These are phyloP conservation scores for Boletus insuetus DNA, from an alignment of 768 basidiomycete genomes.

Conservation along the genomic window DNA sequence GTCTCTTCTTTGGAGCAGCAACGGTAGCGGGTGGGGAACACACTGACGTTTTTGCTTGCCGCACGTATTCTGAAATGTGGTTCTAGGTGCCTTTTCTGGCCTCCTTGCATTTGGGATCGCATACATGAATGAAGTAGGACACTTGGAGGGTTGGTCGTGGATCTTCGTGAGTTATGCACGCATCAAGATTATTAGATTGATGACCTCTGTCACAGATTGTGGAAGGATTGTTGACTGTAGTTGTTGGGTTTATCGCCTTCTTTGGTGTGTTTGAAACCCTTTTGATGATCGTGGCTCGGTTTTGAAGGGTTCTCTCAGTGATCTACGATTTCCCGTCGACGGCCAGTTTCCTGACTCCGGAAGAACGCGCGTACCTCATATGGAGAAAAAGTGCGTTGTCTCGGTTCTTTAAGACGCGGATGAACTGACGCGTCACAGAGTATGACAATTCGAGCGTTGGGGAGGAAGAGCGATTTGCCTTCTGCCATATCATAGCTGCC, in stretches of 20 bases:
- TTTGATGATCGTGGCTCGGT: background rate
- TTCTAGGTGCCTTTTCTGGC: constrained; percentile 53
- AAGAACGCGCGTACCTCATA: constrained; percentile 16
- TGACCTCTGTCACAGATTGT: constrained; percentile 6
- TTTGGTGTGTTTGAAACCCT: constrained; percentile 35
- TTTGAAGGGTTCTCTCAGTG: constrained; percentile 33
- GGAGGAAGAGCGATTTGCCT: constrained; percentile 53
- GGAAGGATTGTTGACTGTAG: constrained; percentile 54
- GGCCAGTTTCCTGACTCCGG: constrained; percentile 14
- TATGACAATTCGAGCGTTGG: constrained; percentile 21
- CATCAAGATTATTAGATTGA: background rate
- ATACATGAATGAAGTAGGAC: constrained; percentile 46
- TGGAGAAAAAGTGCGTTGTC: constrained; percentile 18
- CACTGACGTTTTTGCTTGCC: background rate
- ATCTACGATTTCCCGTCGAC: constrained; percentile 49
- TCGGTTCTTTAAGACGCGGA: constrained; percentile 35
- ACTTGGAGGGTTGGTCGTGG: constrained; percentile 62
- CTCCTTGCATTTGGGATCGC: constrained; percentile 54
- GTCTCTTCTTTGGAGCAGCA: constrained; percentile 64
- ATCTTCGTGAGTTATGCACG: constrained; percentile 48
- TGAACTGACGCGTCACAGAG: constrained; percentile 50
- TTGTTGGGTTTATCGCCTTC: constrained; percentile 52
- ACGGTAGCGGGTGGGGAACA: constrained; percentile 46
- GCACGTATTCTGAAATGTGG: background rate
- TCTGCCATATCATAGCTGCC: constrained; percentile 51